Evolutionary conservation across 345 rosid genomes (phyloP), one percentile per base, ranked within the genome.

Genomic region (Eucalyptus regnans): DNA sequence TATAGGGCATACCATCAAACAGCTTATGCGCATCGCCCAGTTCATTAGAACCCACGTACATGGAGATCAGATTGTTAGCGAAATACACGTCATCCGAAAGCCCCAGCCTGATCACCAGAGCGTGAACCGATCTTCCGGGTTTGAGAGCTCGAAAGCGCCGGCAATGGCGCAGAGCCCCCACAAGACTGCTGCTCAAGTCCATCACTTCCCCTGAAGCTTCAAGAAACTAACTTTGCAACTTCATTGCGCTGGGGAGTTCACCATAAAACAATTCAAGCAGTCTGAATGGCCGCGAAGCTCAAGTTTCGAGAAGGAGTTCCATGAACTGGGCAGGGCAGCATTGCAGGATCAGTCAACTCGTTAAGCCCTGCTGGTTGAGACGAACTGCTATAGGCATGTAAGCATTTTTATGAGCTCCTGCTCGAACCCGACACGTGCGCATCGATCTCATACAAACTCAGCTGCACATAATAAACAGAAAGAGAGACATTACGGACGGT

Each of bases 1-100:
- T 94, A 3, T 87, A 87, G 50, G 95, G 84, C 92, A 95, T 95
- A 94, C 94, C 97, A 62, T 96, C 96, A 86, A 94, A 95, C 94
- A 93, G 44, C 51, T 91, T 92, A 41, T 62, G 92, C 15, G 95
- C 97, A 29, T 94, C 92, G 16, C 20, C 16, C 54, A 93, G 12
- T 33, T 23, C 93, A 29, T 88, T 76, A 9, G 90, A 92, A 16
- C 93, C 95, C 0, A 76, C 20, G 22, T 96, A 91, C 95, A 94
- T 89, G 2, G 91, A 89, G 9, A 95, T 92, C 92, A 96, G 89
- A 91, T 94, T 94, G 90, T 93, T 94, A 22, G 93, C 95, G 9
- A 92, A 56, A 85, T 91, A 93, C 41, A 92, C 90, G 22, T 92
- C 91, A 33, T 87, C 89, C 60, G 89, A 93, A 23, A 87, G 48